phyloP scores from a whole-genome alignment of 306 rosid species.

The Potentilla sterilis region DNA sequence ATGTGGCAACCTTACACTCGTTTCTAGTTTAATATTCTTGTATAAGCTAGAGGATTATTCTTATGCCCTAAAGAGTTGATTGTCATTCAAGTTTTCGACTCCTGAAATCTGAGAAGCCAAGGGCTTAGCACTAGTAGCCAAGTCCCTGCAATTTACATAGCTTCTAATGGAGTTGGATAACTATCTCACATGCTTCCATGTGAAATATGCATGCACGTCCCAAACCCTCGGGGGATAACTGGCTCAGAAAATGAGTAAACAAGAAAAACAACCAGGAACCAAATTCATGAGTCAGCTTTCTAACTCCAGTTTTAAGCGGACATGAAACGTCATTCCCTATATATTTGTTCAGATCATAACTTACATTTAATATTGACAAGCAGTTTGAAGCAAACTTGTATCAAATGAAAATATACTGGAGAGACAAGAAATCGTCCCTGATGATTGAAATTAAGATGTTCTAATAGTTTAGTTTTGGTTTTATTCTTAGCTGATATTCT shows the following conservation, averaged over 20 bases:
- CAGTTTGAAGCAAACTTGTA: constrained; percentile 3
- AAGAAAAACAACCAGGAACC: constrained; percentile 7
- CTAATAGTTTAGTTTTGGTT: neutral
- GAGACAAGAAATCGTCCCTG: constrained; percentile 23
- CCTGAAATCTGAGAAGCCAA: neutral
- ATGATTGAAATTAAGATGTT: constrained; percentile 10
- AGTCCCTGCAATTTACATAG: neutral
- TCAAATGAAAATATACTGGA: neutral
- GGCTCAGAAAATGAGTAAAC: neutral
- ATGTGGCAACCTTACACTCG: neutral
- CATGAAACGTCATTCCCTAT: constrained; percentile 26
- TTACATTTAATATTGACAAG: constrained; percentile 6
- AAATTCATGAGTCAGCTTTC: constrained; percentile 12
- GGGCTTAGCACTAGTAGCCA: neutral
- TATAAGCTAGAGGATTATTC: neutral
- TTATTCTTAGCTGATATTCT: neutral
- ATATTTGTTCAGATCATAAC: constrained; percentile 10
- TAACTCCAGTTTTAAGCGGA: neutral
- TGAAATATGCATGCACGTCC: neutral
- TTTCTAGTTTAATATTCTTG: neutral
- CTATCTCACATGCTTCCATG: constrained; percentile 15
- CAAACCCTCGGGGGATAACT: neutral
- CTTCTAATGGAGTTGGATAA: neutral
- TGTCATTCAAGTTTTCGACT: neutral
- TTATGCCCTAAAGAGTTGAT: neutral